These are phyloP conservation scores for Sporothrix protearum DNA, from an alignment of 2,329 filamentous ascomycete genomes.

Conservation along the genomic window DNA sequence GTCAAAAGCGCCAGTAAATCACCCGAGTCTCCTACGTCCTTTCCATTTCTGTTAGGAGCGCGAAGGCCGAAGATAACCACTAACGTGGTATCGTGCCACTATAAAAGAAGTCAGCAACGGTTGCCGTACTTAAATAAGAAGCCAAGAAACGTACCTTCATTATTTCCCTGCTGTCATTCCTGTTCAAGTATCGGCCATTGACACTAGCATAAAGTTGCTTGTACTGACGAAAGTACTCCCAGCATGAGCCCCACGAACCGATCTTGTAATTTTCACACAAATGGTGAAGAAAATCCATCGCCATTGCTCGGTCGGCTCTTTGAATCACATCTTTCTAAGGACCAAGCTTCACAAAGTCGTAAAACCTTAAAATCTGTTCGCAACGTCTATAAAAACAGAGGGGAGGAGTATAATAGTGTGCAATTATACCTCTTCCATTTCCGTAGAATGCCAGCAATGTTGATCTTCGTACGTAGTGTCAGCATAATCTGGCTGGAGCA, in stretches of 20 bases:
- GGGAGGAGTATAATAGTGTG: neutral
- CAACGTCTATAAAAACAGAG: slow-evolving; percentile 13
- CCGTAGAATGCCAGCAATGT: slow-evolving; percentile 28
- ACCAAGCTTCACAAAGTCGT: slow-evolving; percentile 19
- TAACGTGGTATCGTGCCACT: neutral
- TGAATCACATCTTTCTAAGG: slow-evolving; percentile 24
- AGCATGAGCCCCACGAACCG: slow-evolving; percentile 22
- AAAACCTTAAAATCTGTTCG: slow-evolving; percentile 27
- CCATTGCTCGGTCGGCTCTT: slow-evolving; percentile 23
- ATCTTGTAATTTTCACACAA: slow-evolving; percentile 24
- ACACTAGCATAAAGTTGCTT: slow-evolving; percentile 23
- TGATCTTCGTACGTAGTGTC: slow-evolving; percentile 30
- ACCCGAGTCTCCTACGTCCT: neutral
- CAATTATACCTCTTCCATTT: slow-evolving; percentile 29
- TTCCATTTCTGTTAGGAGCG: neutral
- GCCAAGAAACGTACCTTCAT: neutral
- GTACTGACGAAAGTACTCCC: slow-evolving; percentile 25
- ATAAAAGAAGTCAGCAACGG: neutral
- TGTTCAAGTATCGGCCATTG: neutral
- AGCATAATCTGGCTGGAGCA: slow-evolving; percentile 28
- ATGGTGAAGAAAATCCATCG: slow-evolving; percentile 26
- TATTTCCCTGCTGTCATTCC: neutral
- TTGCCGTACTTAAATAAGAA: neutral
- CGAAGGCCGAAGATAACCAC: neutral
- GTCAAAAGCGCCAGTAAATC: neutral